Evolutionary conservation across 1,284 basidiomycete species (phyloP), one percentile per base, ranked within the genome.

Genomic region (Mycosarcoma mackinlayi): DNA sequence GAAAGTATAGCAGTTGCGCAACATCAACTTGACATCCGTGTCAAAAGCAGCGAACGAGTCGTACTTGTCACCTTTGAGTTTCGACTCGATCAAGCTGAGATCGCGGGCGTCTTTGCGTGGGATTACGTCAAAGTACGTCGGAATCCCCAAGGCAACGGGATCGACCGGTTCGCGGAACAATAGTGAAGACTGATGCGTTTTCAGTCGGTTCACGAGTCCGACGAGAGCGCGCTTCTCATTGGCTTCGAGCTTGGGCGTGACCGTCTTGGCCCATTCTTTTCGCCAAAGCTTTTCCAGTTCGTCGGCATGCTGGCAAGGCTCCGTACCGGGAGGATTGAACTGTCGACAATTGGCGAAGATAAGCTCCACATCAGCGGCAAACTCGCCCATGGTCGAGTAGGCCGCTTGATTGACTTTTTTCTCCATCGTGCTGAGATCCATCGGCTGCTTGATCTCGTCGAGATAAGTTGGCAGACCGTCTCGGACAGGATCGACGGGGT

Each of bases 371-470:
- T 98, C 95, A 59, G 86, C 86, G 33, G 87, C 89, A 70, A 98
- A 90, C 2, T 91, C 88, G 37, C 44, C 58, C 77, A 81, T 80
- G 16, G 68, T 75, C 6, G 30, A 19, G 65, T 82, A 82, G 1
- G 56, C 49, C 10, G 67, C 72, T 21, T 63, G 58, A 11, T 68
- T 69, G 6, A 80, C 62, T 79, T 92, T 94, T 46, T 85, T 86
- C 31, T 84, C 83, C 79, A 98, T 92, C 10, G 94, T 96, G 10
- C 88, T 89, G 54, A 98, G 89, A 84, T 98, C 94, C 93, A 98
- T 98, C 6, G 96, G 96, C 67, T 66, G 41, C 70, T 88, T 86
- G 81, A 99, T 97, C 84, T 98, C 96, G 10, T 96, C 89, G 59
- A 91, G 89, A 83, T 98, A 98, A 92, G 93, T 83, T 90, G 94